Percentiles rank a stretch among this genome's conserved stretches.
These are phyloP conservation scores for Skeletonema potamos DNA, from an alignment of 108 stramenopile genomes.

Conservation along the genomic window DNA sequence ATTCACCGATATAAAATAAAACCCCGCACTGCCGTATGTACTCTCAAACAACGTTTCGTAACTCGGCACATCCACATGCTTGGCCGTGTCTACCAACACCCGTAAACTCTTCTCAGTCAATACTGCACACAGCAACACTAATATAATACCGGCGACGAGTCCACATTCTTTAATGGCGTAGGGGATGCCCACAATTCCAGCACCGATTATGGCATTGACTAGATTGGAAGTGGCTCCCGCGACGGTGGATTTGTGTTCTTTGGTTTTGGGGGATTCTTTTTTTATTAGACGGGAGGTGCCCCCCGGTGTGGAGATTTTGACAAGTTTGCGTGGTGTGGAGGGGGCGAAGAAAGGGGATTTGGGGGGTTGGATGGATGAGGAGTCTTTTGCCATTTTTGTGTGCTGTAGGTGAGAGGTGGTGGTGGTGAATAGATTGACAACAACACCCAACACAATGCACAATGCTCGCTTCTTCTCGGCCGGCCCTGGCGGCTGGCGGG, in stretches of 20 bases:
- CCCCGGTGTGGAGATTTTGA: conserved; percentile 43
- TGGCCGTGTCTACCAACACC: conserved; percentile 74
- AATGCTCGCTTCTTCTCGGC: no score
- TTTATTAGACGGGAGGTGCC: conserved; percentile 34
- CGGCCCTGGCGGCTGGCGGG: no score
- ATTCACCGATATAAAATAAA: conserved; percentile 61
- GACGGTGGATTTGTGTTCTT: conserved; percentile 67
- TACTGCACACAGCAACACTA: conserved; percentile 55
- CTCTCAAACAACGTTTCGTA: conserved; percentile 43
- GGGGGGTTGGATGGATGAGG: conserved; percentile 8
- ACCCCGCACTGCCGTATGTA: conserved; percentile 55
- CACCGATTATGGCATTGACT: conserved; percentile 85
- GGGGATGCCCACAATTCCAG: conserved; percentile 88
- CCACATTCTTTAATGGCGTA: conserved; percentile 83
- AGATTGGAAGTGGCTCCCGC: conserved; percentile 78
- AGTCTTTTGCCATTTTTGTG: background rate
- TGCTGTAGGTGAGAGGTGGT: background rate
- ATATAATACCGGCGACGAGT: conserved; percentile 64
- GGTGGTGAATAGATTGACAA: no score
- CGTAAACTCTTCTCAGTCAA: conserved; percentile 71
- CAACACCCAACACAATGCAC: no score
- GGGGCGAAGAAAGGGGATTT: conserved; percentile 52
- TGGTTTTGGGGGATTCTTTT: conserved; percentile 18
- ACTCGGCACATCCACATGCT: conserved; percentile 68
- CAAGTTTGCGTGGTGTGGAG: conserved; percentile 44